A percentile compares a stretch with the other conserved stretches of the same genome.
These are phyloP conservation scores for Rhodotorula sp. DNA, from an alignment of 1,284 basidiomycete species.

Conservation along the genomic window DNA sequence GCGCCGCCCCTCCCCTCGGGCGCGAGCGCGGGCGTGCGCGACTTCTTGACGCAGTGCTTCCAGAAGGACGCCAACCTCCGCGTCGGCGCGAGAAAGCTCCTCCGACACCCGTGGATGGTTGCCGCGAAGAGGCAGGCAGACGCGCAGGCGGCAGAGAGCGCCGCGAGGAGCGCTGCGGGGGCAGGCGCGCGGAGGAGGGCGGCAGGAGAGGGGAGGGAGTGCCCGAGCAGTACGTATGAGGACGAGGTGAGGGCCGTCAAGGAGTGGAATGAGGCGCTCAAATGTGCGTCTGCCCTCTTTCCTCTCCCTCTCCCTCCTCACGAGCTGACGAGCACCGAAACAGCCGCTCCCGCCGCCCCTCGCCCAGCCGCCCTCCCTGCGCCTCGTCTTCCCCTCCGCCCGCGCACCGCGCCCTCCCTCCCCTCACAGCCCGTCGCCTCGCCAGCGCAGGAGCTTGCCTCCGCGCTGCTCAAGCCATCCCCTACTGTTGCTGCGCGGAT, in stretches of 20 bases:
- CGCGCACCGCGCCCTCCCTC: background rate
- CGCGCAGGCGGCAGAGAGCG: constrained; percentile 54
- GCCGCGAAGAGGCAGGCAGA: constrained; percentile 68
- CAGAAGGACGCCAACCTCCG: constrained; percentile 96
- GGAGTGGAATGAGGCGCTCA: constrained; percentile 94
- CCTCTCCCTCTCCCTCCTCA: background rate
- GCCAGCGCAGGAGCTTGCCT: constrained; percentile 52
- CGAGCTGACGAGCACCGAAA: background rate
- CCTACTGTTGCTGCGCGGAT: constrained; percentile 26
- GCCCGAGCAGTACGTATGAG: constrained; percentile 61
- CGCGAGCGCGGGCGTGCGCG: constrained; percentile 80
- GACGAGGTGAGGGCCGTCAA: constrained; percentile 93
- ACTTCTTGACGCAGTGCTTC: constrained; percentile 96
- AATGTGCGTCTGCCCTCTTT: constrained; percentile 23
- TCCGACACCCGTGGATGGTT: constrained; percentile 94
- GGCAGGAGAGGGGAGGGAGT: background rate
- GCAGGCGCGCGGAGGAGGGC: constrained; percentile 51
- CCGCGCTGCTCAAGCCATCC: constrained; percentile 47
- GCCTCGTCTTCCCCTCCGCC: background rate
- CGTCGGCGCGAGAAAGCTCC: constrained; percentile 87
- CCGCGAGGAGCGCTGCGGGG: constrained; percentile 48
- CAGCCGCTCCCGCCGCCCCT: background rate
- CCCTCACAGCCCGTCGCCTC: background rate
- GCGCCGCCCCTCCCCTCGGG: constrained; percentile 93
- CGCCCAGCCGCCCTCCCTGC: background rate